A percentile compares a stretch with the other conserved stretches of the same genome.
phyloP scores from a whole-genome alignment of 169 alveolate genomes.

The Plasmodium fragile region DNA sequence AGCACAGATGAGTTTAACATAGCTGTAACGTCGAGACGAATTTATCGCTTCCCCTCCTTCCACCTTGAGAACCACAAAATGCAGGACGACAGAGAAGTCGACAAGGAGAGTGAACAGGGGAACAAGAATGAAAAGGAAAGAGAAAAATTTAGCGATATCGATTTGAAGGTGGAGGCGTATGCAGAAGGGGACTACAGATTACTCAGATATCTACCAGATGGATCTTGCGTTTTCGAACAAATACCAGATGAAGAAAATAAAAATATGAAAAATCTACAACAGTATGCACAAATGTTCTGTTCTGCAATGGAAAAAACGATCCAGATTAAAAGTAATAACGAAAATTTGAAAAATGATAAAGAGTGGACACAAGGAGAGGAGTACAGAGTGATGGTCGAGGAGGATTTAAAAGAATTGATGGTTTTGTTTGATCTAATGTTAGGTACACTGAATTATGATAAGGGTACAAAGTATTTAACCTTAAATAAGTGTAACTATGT shows the following conservation, averaged over 20 bases:
- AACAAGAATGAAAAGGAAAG: neutral
- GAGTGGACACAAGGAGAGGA: slow-evolving; percentile 71
- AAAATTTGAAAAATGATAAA: slow-evolving; percentile 23
- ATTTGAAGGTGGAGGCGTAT: slow-evolving; percentile 78
- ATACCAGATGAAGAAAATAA: slow-evolving; percentile 59
- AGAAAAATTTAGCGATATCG: slow-evolving; percentile 11
- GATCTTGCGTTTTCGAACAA: slow-evolving; percentile 68
- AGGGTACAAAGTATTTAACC: slow-evolving; percentile 60
- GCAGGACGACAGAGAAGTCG: neutral
- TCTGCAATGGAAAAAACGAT: slow-evolving; percentile 39
- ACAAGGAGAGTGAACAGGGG: neutral
- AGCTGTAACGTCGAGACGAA: neutral
- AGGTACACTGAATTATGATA: slow-evolving; percentile 66
- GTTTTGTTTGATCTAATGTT: slow-evolving; percentile 57
- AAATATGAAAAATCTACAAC: slow-evolving; percentile 47
- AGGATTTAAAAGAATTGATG: slow-evolving; percentile 71
- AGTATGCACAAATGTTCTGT: slow-evolving; percentile 58
- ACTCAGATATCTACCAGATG: slow-evolving; percentile 82
- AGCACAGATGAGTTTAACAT: neutral
- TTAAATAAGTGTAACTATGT: slow-evolving; percentile 39
- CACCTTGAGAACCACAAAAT: neutral
- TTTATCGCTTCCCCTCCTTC: neutral
- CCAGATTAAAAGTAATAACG: slow-evolving; percentile 5
- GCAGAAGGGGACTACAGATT: slow-evolving; percentile 82
- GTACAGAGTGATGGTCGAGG: slow-evolving; percentile 43